phyloP scores from a whole-genome alignment of 2,329 filamentous ascomycete genomes.

The Neonectria punicea region DNA sequence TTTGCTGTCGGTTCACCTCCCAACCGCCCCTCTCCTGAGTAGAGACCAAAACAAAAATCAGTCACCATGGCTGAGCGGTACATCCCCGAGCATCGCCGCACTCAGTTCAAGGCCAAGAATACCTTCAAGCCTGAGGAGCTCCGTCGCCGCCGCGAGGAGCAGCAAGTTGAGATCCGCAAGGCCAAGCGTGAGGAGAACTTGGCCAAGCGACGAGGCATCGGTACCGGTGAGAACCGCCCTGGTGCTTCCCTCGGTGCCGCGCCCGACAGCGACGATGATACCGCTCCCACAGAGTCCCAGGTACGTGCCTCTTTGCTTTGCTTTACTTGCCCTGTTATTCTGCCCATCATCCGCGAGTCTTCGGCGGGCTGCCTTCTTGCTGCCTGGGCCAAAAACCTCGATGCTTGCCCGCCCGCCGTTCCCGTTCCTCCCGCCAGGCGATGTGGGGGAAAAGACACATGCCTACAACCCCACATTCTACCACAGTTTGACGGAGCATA shows the following conservation, averaged over 20 bases:
- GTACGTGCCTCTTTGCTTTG: constrained; percentile 67
- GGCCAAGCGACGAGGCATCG: constrained; percentile 96
- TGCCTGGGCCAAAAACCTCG: constrained; percentile 20
- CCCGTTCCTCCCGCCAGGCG: constrained; percentile 35
- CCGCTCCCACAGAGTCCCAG: constrained; percentile 93
- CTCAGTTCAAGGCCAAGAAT: constrained; percentile 99
- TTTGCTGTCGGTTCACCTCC: constrained; percentile 40
- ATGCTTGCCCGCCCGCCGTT: constrained; percentile 25
- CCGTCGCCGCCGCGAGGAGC: constrained; percentile 96
- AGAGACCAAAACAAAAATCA: constrained; percentile 44
- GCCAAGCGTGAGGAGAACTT: constrained; percentile 99
- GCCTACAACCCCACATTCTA: constrained; percentile 48
- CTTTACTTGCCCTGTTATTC: constrained; percentile 20
- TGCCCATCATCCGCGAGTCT: constrained; percentile 4
- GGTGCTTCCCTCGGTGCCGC: constrained; percentile 87
- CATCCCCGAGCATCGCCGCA: constrained; percentile 99
- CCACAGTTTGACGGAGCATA: constrained; percentile 30
- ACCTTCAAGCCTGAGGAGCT: constrained; percentile 99
- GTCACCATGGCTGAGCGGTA: constrained; percentile 95
- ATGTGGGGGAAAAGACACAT: constrained; percentile 49
- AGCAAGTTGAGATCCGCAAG: constrained; percentile 99
- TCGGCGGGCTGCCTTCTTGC: neutral
- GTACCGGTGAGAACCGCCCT: constrained; percentile 80
- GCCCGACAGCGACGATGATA: constrained; percentile 97
- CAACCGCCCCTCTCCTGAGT: constrained; percentile 32